Evolutionary conservation across 805 yeast species (phyloP).

Genomic region (Candida krabiensis): DNA sequence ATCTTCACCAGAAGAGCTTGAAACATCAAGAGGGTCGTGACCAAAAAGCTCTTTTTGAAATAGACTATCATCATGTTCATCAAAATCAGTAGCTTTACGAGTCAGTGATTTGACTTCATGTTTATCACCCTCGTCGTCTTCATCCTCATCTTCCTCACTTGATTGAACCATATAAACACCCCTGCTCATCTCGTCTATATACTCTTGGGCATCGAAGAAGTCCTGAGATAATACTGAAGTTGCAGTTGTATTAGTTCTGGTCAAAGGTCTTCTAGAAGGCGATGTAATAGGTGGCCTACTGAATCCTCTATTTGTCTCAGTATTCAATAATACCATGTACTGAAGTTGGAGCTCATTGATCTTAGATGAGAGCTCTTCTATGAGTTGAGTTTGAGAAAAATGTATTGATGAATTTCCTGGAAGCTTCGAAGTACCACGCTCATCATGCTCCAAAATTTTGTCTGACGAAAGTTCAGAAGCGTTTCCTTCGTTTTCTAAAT

Average conservation of each 20-base stretch:
- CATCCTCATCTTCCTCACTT: constrained; percentile 25
- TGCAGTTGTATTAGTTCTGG: constrained; percentile 27
- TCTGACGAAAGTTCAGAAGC: not conserved
- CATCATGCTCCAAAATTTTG: no score
- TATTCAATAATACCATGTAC: constrained; percentile 20
- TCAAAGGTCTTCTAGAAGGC: constrained; percentile 23
- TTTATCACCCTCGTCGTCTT: constrained; percentile 3
- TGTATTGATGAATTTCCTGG: not conserved
- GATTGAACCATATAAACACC: constrained; percentile 59
- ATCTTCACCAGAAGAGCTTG: constrained; percentile 13
- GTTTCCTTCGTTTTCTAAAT: not conserved
- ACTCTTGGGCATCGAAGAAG: constrained; percentile 70
- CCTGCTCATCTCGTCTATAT: constrained; percentile 43
- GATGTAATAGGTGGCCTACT: constrained; percentile 23
- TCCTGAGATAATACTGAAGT: constrained; percentile 48
- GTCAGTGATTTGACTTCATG: constrained; percentile 2
- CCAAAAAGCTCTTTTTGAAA: constrained; percentile 11
- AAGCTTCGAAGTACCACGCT: not conserved
- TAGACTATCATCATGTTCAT: constrained; percentile 5
- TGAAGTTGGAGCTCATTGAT: constrained; percentile 25
- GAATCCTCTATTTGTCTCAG: constrained; percentile 22
- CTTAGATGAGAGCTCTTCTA: constrained; percentile 15
- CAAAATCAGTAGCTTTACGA: constrained; percentile 21
- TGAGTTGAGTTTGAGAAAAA: constrained; percentile 6
- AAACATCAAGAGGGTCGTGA: constrained; percentile 2